Evolutionary conservation across 2,329 filamentous ascomycete species (phyloP), one percentile per base, ranked within the genome.

Genomic region (Neofusicoccum cordaticola): DNA sequence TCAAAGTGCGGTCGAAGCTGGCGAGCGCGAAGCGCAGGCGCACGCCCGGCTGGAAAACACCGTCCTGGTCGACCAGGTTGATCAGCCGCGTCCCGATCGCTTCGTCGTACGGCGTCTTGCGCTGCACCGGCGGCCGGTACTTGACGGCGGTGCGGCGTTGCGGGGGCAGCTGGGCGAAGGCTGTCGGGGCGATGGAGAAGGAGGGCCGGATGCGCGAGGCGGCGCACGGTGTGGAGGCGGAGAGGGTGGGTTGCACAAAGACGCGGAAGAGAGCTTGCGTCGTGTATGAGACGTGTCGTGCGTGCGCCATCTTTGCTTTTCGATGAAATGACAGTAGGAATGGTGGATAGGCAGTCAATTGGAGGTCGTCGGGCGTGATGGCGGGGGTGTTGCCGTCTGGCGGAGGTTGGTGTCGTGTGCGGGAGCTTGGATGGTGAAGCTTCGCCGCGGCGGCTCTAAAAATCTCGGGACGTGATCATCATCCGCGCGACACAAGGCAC

Each of bases 11-110:
- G 68, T 89, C 79, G 60, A 87, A 75, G 4, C 69, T 71, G 3
- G 67, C 52, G 2, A 89, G 78, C 13, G 81, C 72, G 5, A 74
- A 69, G 47, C 66, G 62, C 8, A 78, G 74, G 4, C 68, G 67
- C 1, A 72, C 71, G 12, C 77, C 68, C 1, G 70, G 66, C 12
- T 73, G 68, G 64, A 81, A 80, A n/a, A 66, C 69, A 63, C 78
- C 71, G 58, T 74, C 69, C 1, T 72, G 70, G 63, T 80, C 76
- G 41, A 84, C 79, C 63, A 84, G 70, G 58, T 79, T 75, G 17
- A 87, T 74, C 13, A 71, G 68, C 7, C 77, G 73, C 42, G 77
- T 76, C 6, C 67, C 68, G 70, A 88, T 87, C 56, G 82, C 80
- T 15, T 78, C 68, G 77, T 88, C 79, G 71, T 78, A 78, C 41